Conservation (phyloP, 129 eudicot genomes). For the Tagetes erecta region DNA sequence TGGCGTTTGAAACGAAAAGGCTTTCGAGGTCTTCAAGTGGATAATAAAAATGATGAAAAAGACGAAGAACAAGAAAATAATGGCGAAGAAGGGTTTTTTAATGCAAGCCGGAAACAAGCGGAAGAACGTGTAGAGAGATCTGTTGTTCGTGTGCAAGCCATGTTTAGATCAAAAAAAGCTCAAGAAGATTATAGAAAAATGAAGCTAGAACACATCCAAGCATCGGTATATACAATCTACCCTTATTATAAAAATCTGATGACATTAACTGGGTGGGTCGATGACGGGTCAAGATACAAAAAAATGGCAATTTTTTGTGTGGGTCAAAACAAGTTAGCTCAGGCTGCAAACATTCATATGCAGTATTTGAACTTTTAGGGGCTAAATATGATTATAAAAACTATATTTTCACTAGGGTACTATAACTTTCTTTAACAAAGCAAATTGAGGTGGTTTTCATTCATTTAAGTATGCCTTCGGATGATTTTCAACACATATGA, state of each 20-base stretch:
- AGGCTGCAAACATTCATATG: background rate
- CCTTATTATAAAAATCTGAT: background rate
- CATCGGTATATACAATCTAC: slow-evolving; percentile 46
- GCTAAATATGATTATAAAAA: background rate
- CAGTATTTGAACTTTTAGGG: background rate
- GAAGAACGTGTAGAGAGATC: slow-evolving; percentile 97
- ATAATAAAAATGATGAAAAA: slow-evolving; percentile 16
- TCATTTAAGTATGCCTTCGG: background rate
- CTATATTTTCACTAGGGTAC: background rate
- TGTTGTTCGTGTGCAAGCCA: slow-evolving; percentile 89
- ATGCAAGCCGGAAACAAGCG: slow-evolving; percentile 89
- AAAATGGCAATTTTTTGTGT: background rate
- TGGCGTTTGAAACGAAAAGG: slow-evolving; percentile 95
- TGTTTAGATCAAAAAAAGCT: slow-evolving; percentile 89
- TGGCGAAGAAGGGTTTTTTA: slow-evolving; percentile 81
- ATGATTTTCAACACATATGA: background rate
- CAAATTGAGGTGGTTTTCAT: background rate
- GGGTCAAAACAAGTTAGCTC: slow-evolving; percentile 10
- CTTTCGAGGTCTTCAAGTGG: slow-evolving; percentile 79
- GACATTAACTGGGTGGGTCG: slow-evolving; percentile 2
- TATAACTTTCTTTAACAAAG: background rate
- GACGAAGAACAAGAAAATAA: slow-evolving; percentile 44
- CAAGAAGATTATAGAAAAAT: slow-evolving; percentile 84
- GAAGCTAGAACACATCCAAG: slow-evolving; percentile 70
- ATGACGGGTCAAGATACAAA: background rate